phyloP scores from a whole-genome alignment of 495 filamentous ascomycete genomes.

The Penicillium simplicissimum region DNA sequence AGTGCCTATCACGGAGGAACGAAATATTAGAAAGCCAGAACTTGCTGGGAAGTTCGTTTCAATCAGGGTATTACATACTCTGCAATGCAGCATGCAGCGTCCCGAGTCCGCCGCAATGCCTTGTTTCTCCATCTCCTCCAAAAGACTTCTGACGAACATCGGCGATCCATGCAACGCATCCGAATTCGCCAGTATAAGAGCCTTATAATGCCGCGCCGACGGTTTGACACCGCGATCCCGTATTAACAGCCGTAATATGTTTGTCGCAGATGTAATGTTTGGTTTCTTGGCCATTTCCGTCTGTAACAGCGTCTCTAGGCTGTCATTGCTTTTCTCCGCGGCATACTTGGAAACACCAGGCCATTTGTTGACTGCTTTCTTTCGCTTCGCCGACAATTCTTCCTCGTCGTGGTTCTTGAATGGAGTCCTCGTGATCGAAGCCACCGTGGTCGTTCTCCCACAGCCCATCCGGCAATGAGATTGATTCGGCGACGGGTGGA shows the following conservation, averaged over 20 bases:
- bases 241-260: constrained; percentile 51
- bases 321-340: constrained; percentile 17
- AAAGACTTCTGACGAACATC: constrained; percentile 54
- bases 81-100: constrained; percentile 73
- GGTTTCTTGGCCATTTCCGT: constrained; percentile 20
- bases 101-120: constrained; percentile 59
- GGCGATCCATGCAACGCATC: constrained; percentile 64
- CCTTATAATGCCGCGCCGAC: constrained; percentile 66
- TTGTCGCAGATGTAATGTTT: constrained; percentile 27
- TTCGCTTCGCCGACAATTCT: background rate
- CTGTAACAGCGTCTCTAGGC: constrained; percentile 33
- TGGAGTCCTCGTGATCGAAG: background rate
- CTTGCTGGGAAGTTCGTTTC: background rate
- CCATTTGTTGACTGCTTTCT: background rate
- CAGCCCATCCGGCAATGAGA: background rate
- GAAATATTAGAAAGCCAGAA: constrained; percentile 7
- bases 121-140: constrained; percentile 67
- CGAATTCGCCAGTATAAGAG: constrained; percentile 70
- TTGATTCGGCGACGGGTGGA: background rate
- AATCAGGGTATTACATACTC: constrained; percentile 42
- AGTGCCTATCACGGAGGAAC: constrained; percentile 54
- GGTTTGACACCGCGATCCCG: constrained; percentile 62
- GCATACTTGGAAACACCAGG: background rate
- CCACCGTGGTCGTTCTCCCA: background rate
- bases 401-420: background rate